phyloP scores from a whole-genome alignment of 2,329 filamentous ascomycete genomes.

The Fusarium austroafricanum region DNA sequence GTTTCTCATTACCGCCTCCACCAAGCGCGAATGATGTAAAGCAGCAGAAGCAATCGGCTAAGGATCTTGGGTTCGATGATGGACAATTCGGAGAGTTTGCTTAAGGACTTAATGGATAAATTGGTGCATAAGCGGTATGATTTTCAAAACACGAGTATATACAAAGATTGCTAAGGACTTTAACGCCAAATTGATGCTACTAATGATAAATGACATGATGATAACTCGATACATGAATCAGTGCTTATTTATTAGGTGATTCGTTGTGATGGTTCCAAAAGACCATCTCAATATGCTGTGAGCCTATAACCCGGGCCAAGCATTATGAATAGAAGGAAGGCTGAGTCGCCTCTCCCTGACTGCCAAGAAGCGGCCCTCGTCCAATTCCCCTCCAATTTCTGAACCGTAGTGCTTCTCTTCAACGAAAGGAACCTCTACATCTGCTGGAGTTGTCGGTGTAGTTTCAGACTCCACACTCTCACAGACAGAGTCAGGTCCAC shows the following conservation, averaged over 20 bases:
- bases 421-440: background rate
- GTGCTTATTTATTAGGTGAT: background rate
- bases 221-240: background rate
- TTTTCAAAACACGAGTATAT: conserved; percentile 30
- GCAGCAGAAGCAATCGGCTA: conserved; percentile 64
- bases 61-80: conserved; percentile 85
- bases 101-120: conserved; percentile 44
- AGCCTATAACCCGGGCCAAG: conserved; percentile 40
- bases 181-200: conserved; percentile 20
- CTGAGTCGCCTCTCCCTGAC: conserved; percentile 43
- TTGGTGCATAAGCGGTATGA: conserved; percentile 36
- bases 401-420: conserved; percentile 13
- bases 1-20: conserved; percentile 72
- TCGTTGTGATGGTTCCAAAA: background rate
- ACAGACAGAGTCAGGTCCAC: conserved; percentile 3
- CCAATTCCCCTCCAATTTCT: background rate
- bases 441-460: conserved; percentile 11
- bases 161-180: conserved; percentile 10
- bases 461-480: conserved; percentile 6
- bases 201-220: conserved; percentile 25
- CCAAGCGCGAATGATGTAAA: conserved; percentile 72
- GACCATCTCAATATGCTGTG: background rate
- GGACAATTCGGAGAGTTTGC: conserved; percentile 89
- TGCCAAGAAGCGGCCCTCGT: conserved; percentile 3
- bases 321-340: conserved; percentile 45